These are phyloP conservation scores for Eucalyptus curtisii DNA, from an alignment of 345 rosid genomes.

Conservation along the genomic window DNA sequence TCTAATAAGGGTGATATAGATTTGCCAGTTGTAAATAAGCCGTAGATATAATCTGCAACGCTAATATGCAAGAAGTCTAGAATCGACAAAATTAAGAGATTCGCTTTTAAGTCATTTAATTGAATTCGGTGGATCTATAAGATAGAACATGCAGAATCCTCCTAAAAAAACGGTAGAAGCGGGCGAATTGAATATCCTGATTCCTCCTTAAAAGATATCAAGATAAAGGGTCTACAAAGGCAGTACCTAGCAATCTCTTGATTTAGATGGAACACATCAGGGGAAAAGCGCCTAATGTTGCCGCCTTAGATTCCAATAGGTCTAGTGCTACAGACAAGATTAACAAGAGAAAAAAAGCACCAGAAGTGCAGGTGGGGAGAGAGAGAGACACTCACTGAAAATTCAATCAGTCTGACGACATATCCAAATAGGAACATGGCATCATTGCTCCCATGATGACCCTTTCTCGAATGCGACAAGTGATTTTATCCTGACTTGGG, in stretches of 20 bases:
- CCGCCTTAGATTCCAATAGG: neutral
- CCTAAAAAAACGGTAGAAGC: neutral
- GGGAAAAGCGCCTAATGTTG: neutral
- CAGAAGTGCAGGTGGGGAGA: neutral
- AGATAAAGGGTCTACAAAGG: neutral
- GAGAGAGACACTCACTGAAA: neutral
- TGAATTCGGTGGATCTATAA: neutral
- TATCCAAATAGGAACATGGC: neutral
- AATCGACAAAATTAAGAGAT: neutral
- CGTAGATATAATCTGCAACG: fast-evolving
- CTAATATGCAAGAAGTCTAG: no score
- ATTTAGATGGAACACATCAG: neutral
- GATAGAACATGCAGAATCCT: neutral
- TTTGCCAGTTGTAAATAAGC: no score
- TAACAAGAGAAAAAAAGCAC: neutral
- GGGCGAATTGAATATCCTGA: neutral
- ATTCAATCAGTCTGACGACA: neutral
- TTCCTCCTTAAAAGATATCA: neutral
- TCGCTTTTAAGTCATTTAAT: no score
- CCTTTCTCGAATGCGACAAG: neutral
- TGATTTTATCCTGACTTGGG: neutral
- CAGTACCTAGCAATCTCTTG: neutral
- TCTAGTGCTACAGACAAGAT: neutral
- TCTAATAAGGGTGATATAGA: no score
- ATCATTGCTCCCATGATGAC: neutral